Evolutionary conservation across 306 rosid genomes (phyloP).

Genomic region (Sechiopsis laciniata): DNA sequence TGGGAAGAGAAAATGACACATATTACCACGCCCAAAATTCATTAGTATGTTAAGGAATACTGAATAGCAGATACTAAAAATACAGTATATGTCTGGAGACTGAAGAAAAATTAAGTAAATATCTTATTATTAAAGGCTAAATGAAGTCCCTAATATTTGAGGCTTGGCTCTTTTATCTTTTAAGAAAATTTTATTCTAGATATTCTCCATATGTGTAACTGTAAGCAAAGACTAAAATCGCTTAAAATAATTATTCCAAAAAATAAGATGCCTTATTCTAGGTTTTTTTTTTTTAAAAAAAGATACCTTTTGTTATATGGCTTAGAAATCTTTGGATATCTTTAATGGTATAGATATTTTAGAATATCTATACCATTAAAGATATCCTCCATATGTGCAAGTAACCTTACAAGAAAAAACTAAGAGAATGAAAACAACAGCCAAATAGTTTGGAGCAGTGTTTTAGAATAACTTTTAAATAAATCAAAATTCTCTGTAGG

Average conservation of each 20-base stretch:
- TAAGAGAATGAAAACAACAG: background rate
- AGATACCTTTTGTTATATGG: background rate
- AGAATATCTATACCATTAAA: background rate
- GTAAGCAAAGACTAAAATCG: background rate
- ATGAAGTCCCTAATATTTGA: background rate
- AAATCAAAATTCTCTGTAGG: too few relatives aligned
- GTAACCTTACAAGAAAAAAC: background rate
- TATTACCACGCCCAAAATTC: background rate
- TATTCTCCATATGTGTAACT: too few relatives aligned
- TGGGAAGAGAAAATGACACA: constrained; percentile 3
- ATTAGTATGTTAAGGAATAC: background rate
- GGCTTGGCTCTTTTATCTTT: background rate
- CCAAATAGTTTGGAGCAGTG: background rate
- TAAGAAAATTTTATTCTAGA: background rate
- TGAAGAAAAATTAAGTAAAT: background rate
- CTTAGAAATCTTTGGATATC: too few relatives aligned
- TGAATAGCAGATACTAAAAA: background rate
- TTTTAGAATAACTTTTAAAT: background rate
- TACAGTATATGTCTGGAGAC: background rate
- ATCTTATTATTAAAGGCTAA: background rate
- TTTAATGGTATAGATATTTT: background rate
- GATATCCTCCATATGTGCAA: background rate
- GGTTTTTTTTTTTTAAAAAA: too few relatives aligned
- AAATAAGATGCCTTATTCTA: background rate
- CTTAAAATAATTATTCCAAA: background rate